Base-by-base conservation (phyloP, 805 yeast genomes). In the Wickerhamia fluorescens region DNA sequence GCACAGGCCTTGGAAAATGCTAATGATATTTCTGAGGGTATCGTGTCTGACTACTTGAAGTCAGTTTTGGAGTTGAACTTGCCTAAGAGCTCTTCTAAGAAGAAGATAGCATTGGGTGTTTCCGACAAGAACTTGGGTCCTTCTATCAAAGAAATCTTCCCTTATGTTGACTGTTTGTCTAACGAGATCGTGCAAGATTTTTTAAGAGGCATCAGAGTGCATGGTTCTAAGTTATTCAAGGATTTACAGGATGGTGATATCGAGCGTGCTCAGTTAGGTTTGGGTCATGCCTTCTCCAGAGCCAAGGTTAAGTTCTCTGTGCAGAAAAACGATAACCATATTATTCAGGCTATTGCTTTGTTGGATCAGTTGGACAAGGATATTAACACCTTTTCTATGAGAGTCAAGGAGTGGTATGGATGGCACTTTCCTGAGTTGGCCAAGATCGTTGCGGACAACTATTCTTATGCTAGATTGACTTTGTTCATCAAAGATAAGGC, bases 391-490 rank as follows among this genome's bases (percentile, higher is more conserved):
- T 92, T 84, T 59, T 80, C 96, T 35, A 87, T 87, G 96, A 78
- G 96, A 65, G 92, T 83, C 44, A 85, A 87, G 68, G 96, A 87
- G 66, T 87, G 96, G 96, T 87, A 87, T 66, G 94, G 95, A 49
- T 87, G 96, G 96, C 96, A 87, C 59, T 87, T 92, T 78, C 96
- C 96, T 35, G 96, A 87, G 68, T 75, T 87, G 65, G 92, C 94
- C 48, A 84, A 82, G 65, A 73, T 88, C 49, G 94, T 84, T 30
- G 76, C 85, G 44, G 96, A 88, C 62, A 87, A 86, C 71, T 83
- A 82, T 68, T 66, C 71, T 40, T 88, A 73, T 60, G 95, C 96
- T 45, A 76, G 73, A 57, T 72, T 89, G 40, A 84, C 86, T 37
- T 64, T 86, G 39, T 71, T 72, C 63, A 85, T 92, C 56, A 75